These are phyloP conservation scores for Chaetomidium leptoderma DNA, from an alignment of 495 filamentous ascomycete species.

Conservation along the genomic window DNA sequence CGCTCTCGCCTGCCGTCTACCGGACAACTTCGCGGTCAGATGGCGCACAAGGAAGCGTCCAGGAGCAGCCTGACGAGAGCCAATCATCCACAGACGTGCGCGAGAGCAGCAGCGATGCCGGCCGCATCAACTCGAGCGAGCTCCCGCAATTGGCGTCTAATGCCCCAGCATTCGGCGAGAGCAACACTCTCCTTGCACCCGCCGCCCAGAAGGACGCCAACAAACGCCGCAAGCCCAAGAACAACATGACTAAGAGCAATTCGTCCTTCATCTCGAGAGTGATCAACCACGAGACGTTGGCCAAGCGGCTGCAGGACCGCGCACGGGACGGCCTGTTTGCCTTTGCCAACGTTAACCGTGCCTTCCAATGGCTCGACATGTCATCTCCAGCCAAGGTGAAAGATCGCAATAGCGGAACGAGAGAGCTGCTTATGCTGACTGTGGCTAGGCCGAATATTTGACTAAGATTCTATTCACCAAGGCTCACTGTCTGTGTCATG, in stretches of 20 bases:
- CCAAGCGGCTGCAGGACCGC: conserved; percentile 74
- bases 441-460: conserved; percentile 67
- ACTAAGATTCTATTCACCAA: conserved; percentile 96
- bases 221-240: conserved; percentile 89
- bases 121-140: conserved; percentile 40
- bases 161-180: conserved; percentile 79
- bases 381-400: conserved; percentile 54
- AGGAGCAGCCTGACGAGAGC: conserved; percentile 56
- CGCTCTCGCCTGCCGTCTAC: conserved; percentile 55
- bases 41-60: conserved; percentile 51
- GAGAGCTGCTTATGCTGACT: conserved; percentile 21
- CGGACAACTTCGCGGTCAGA: conserved; percentile 35
- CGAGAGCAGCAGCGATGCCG: conserved; percentile 44
- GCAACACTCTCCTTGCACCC: conserved; percentile 64
- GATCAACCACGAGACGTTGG: conserved; percentile 78
- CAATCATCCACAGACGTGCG: conserved; percentile 56
- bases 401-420: too few species aligned
- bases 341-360: conserved; percentile 92
- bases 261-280: conserved; percentile 94
- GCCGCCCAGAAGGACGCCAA: conserved; percentile 64
- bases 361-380: conserved; percentile 69
- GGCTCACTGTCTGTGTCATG: conserved; percentile 91
- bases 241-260: conserved; percentile 95
- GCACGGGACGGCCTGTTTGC: conserved; percentile 74
- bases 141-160: conserved; percentile 32